phyloP scores from a whole-genome alignment of 2,329 filamentous ascomycete genomes.

The Scopulariopsis brevicaulis region DNA sequence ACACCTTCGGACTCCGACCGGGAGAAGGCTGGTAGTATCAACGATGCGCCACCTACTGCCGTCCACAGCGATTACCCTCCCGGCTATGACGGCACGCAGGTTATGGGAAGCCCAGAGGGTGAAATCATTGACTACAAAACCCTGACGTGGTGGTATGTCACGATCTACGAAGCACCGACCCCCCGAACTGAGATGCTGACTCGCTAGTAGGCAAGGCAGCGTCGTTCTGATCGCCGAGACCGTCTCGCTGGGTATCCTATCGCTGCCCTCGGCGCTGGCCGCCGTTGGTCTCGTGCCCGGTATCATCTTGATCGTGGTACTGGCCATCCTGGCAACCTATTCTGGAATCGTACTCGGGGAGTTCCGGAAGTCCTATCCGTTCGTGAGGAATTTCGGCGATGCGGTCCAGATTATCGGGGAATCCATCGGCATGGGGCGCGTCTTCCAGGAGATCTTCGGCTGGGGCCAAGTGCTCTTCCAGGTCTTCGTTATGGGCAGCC shows the following conservation, averaged over 20 bases:
- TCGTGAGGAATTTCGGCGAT: constrained; percentile 50
- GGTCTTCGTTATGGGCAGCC: constrained; percentile 32
- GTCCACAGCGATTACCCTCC: not conserved
- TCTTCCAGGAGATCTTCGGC: constrained; percentile 13
- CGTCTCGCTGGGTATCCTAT: constrained; percentile 16
- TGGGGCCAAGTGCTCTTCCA: constrained; percentile 13
- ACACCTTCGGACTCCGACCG: not conserved
- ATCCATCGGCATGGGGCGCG: constrained; percentile 13
- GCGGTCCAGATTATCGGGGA: constrained; percentile 11
- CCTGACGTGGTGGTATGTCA: constrained; percentile 24
- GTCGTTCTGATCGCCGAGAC: constrained; percentile 31
- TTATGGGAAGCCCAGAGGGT: not conserved
- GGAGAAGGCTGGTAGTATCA: not conserved
- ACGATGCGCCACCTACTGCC: not conserved
- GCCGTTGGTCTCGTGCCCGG: constrained; percentile 47
- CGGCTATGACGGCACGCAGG: not conserved
- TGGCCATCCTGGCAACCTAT: constrained; percentile 56
- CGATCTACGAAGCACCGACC: not conserved
- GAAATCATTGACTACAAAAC: constrained; percentile 22
- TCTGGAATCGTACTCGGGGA: constrained; percentile 24
- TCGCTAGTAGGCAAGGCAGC: constrained; percentile 25
- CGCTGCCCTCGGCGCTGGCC: constrained; percentile 8
- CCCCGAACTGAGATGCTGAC: not conserved
- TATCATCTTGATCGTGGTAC: constrained; percentile 57
- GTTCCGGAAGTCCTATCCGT: constrained; percentile 18